Evolutionary conservation across 345 rosid species (phyloP), one percentile per base, ranked within the genome.

Genomic region (Trapa bicornis): DNA sequence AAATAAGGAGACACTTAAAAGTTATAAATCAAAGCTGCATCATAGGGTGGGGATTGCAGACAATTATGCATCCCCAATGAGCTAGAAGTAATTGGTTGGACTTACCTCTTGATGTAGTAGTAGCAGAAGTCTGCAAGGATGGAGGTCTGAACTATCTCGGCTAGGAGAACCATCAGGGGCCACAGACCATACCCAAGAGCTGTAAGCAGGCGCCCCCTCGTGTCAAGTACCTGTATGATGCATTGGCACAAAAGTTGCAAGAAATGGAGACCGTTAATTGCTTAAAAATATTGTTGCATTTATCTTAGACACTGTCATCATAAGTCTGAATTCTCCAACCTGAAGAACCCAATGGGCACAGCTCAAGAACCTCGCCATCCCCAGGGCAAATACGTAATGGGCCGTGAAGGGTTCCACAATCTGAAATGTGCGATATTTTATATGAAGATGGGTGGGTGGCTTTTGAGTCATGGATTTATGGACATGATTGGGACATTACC

Each of bases 281-380:
- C 32, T 1, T 17, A 1, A 11, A 33, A 29, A 57, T 22, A 22
- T 22, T 57, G 14, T 57, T 17, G 62, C 62, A 57, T 29, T 37
- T 8, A 22, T 22, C 29, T 57, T 3, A 0, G 62, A 57, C 1
- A 15, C 10, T 2, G 1, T 57, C 16, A 41, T 47, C 47, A 61
- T 3, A 7, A 67, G 9, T 2, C 43, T 29, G 12, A 64, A 50
- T 73, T 56, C 37, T 70, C 80, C 48, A 76, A 95, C 99, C 99
- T 95, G 98, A 72, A 95, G 89, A 81, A 95, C 96, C 99, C 99
- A 95, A 70, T 95, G 99, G 52, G 99, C 99, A 71, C 99, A 95
- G 80, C 98, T 91, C 73, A 95, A 80, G 81, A 91, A 95, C 83
- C 99, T 87, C 41, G 99, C 99, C 65, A 95, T 85, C 71, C 99